These are phyloP conservation scores for Eucalyptus regnans DNA, from an alignment of 345 rosid species.

Conservation along the genomic window DNA sequence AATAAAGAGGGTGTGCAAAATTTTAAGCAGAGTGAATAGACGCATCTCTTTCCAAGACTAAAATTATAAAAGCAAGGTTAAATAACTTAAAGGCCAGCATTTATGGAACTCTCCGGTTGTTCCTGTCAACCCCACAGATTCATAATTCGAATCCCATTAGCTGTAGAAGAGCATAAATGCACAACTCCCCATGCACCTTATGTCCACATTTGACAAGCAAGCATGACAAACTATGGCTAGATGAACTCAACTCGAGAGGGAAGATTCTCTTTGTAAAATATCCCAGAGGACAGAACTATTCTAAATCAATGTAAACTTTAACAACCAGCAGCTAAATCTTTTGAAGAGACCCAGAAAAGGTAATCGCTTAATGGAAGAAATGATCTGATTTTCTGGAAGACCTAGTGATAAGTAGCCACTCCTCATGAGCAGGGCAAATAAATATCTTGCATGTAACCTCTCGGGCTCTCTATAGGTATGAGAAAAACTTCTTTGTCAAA, in stretches of 20 bases:
- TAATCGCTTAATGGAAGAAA: background rate
- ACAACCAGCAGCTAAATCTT: background rate
- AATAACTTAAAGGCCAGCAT: background rate
- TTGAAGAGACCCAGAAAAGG: background rate
- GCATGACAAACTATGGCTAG: background rate
- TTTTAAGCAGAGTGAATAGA: background rate
- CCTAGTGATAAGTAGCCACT: background rate
- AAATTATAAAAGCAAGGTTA: background rate
- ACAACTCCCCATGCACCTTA: background rate
- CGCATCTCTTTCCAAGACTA: background rate
- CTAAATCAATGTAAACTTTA: background rate
- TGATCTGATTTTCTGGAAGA: background rate
- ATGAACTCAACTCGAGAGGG: background rate
- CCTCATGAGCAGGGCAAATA: background rate
- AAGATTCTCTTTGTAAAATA: background rate
- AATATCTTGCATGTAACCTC: background rate
- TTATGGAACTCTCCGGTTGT: background rate
- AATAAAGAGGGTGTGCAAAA: background rate
- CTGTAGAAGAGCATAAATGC: background rate
- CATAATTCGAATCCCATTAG: background rate
- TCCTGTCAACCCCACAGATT: background rate
- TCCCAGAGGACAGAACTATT: background rate
- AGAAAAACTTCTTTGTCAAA: background rate
- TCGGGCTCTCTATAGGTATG: background rate
- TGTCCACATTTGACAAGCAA: background rate